phyloP scores from a whole-genome alignment of 306 rosid genomes.

The Prunus kanzakura region DNA sequence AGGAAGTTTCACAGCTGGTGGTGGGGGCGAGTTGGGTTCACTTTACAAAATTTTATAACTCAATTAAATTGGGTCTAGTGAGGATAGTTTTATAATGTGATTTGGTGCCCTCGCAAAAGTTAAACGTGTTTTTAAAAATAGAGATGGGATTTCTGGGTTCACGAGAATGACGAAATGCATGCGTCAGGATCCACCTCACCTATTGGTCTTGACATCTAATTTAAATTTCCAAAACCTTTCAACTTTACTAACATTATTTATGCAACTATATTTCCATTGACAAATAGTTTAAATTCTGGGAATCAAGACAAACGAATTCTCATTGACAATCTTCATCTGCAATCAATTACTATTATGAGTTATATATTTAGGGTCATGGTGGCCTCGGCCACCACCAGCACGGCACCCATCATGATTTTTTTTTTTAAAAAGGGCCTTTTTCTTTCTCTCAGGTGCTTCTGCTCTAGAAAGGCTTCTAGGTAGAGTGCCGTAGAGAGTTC shows the following conservation, averaged over 20 bases:
- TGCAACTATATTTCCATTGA: neutral
- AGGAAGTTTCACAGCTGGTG: too few relatives aligned
- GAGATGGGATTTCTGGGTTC: neutral
- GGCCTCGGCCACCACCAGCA: neutral
- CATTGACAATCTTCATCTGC: neutral
- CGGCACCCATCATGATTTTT: neutral
- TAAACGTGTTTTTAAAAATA: too few relatives aligned
- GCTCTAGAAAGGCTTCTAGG: neutral
- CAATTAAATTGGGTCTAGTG: too few relatives aligned
- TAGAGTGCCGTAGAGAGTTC: neutral
- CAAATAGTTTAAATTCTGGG: neutral
- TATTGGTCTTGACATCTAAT: neutral
- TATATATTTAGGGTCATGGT: neutral
- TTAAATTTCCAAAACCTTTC: neutral
- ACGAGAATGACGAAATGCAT: constrained; percentile 2
- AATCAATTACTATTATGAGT: neutral
- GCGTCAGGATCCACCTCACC: neutral
- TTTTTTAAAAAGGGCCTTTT: neutral
- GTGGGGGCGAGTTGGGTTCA: too few relatives aligned
- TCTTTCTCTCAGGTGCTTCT: neutral
- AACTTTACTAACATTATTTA: neutral
- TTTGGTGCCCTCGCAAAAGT: too few relatives aligned
- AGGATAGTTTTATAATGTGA: too few relatives aligned
- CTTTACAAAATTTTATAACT: too few relatives aligned
- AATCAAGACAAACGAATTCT: neutral